Evolutionary conservation across 2,329 filamentous ascomycete genomes (phyloP), one percentile per base, ranked within the genome.

Genomic region (Cladosporium sp.): DNA sequence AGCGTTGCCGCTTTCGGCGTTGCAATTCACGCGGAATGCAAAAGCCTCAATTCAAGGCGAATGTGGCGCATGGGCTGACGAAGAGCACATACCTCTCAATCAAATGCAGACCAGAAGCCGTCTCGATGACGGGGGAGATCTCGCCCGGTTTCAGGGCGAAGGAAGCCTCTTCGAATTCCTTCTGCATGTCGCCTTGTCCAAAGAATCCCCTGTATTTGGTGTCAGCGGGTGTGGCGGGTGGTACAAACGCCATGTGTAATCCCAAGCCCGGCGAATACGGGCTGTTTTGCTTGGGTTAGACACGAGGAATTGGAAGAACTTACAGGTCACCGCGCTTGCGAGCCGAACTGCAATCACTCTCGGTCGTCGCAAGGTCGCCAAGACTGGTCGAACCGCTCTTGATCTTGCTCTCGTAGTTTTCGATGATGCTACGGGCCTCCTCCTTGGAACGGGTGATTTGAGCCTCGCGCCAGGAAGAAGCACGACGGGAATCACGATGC

Each of bases 131-230:
- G 40, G 79, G 77, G 71, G 91, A 96, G 64, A 97, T 83, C 71
- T 96, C 82, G 29, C 90, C 91, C 2, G 85, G 84, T 69, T 91
- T 80, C 49, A 98, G 77, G n/a, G 80, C 84, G 72, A 98, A 98
- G 1, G 93, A 86, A 4, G 91, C 91, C 50, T 96, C 89, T 72
- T 98, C 93, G 65, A 98, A 98, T 72, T 96, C 92, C 75, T 91
- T 92, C 69, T 98, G 93, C 93, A 98, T 98, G 64, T 97, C 92
- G 22, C 90, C 89, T 62, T 80, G 84, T 50, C 89, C 91, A 69
- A 98, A 98, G 71, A 91, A 95, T 16, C 93, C 93, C 56, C 82
- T 85, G 51, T 36, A 40, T 20, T 33, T 25, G 25, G 43, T 27
- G 39, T 50, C 20, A 50, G 48, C 48, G 25, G 40, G 27, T 48